Percentiles rank a stretch among this genome's conserved stretches.
These are phyloP conservation scores for Tieghemostelium lacteum DNA, from an alignment of 78 protist species.

Conservation along the genomic window DNA sequence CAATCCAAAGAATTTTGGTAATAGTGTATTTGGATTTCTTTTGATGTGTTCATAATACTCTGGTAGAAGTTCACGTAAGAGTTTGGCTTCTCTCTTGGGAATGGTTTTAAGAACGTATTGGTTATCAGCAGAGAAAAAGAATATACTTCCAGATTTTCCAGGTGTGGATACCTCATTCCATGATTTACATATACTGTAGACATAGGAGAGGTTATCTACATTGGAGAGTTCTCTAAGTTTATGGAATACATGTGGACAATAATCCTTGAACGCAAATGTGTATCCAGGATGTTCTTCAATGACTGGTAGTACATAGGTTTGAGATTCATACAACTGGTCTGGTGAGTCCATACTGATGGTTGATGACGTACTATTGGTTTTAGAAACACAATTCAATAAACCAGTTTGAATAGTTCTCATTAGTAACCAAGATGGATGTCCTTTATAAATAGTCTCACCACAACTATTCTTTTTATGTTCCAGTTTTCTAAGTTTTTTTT, in stretches of 20 bases:
- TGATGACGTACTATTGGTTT: constrained; percentile 44
- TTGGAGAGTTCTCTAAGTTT: constrained; percentile 40
- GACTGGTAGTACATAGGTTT: constrained; percentile 56
- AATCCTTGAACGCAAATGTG: constrained; percentile 80
- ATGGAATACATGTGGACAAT: constrained; percentile 85
- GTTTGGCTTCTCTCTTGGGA: constrained; percentile 88
- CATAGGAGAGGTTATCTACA: constrained; percentile 34
- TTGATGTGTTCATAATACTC: constrained; percentile 89
- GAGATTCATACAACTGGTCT: constrained; percentile 43
- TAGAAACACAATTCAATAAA: constrained; percentile 42
- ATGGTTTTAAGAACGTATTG: constrained; percentile 93
- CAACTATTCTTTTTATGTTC: constrained; percentile 73
- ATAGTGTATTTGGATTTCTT: constrained; percentile 87
- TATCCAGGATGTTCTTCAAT: constrained; percentile 58
- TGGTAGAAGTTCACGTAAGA: constrained; percentile 88
- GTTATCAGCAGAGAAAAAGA: constrained; percentile 88
- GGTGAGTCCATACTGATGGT: constrained; percentile 9
- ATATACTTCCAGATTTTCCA: constrained; percentile 91
- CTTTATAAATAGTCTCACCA: constrained; percentile 72
- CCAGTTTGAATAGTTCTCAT: constrained; percentile 83
- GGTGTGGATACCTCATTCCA: constrained; percentile 88
- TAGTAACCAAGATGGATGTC: constrained; percentile 75
- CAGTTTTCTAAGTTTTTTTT: constrained; percentile 6
- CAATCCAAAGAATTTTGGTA: constrained; percentile 93
- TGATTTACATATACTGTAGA: constrained; percentile 28